Conservation (phyloP, 1,284 basidiomycete genomes). For the Rhodotorula sp. region DNA sequence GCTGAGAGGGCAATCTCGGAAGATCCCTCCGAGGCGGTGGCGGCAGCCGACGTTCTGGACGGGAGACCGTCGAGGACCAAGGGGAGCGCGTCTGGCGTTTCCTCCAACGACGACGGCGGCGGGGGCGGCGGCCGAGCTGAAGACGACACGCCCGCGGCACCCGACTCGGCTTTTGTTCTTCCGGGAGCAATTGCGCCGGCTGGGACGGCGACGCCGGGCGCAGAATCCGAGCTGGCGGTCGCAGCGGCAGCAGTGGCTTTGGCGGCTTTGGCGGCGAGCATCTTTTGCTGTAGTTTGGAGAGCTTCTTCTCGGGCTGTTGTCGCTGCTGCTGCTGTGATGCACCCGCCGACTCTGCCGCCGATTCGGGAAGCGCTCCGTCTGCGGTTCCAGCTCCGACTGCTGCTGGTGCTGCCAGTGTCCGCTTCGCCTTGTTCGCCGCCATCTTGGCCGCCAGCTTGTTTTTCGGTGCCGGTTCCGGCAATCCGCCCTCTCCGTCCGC, state of each 20-base stretch:
- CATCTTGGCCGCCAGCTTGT: slow-evolving; percentile 37
- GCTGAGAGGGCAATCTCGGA: neutral
- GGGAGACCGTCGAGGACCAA: slow-evolving; percentile 23
- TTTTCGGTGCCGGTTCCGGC: slow-evolving; percentile 6
- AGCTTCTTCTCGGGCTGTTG: slow-evolving; percentile 49
- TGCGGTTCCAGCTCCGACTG: slow-evolving; percentile 51
- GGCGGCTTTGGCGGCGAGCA: slow-evolving; percentile 43
- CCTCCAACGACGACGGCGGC: no score
- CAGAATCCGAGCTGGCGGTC: slow-evolving; percentile 11
- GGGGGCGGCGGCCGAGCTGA: no score
- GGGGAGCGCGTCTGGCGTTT: no score
- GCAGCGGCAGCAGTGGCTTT: slow-evolving; percentile 32
- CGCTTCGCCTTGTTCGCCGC: slow-evolving; percentile 48
- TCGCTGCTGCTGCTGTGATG: neutral
- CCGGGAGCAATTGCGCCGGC: no score
- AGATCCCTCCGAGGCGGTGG: neutral
- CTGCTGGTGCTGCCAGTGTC: no score
- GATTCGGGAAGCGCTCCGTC: slow-evolving; percentile 51
- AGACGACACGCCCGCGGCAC: no score
- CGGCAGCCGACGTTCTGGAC: slow-evolving; percentile 34
- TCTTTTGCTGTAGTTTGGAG: slow-evolving; percentile 57
- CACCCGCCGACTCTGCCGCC: slow-evolving; percentile 8
- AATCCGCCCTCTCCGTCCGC: no score
- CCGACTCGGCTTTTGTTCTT: no score
- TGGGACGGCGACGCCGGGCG: neutral